phyloP scores from a whole-genome alignment of 108 stramenopile genomes.

The Licmophora abbreviata region DNA sequence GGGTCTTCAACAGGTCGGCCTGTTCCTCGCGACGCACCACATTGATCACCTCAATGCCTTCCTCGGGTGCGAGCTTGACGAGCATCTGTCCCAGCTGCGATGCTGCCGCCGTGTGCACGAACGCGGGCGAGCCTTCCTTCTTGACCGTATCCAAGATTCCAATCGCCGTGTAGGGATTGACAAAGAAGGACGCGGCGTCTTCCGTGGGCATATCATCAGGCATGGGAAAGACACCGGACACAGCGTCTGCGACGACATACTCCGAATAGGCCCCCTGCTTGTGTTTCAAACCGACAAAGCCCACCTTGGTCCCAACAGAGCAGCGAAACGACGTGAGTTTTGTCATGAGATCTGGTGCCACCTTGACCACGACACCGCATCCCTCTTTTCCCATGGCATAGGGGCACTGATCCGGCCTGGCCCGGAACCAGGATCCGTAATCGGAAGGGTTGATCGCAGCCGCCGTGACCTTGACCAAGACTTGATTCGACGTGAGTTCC shows the following conservation, averaged over 20 bases:
- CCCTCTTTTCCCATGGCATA: slow-evolving; percentile 44
- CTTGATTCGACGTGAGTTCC: slow-evolving; percentile 19
- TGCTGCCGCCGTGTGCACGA: slow-evolving; percentile 55
- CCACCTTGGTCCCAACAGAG: slow-evolving; percentile 28
- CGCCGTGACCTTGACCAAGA: slow-evolving; percentile 33
- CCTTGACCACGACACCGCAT: slow-evolving; percentile 33
- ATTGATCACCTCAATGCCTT: slow-evolving; percentile 32
- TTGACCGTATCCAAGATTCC: slow-evolving; percentile 43
- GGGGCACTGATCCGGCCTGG: slow-evolving; percentile 21
- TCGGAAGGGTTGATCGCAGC: slow-evolving; percentile 50
- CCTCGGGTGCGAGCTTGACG: slow-evolving; percentile 18
- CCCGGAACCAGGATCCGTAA: slow-evolving; percentile 30
- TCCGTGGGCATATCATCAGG: slow-evolving; percentile 35
- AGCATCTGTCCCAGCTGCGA: slow-evolving; percentile 49
- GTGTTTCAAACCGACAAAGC: slow-evolving; percentile 11
- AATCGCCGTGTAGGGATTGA: slow-evolving; percentile 53
- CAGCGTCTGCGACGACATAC: slow-evolving; percentile 26
- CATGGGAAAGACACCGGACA: slow-evolving; percentile 26
- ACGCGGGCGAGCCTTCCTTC: slow-evolving; percentile 10
- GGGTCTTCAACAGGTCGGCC: slow-evolving; percentile 20
- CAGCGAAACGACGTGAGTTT: slow-evolving; percentile 2
- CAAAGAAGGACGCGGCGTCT: slow-evolving; percentile 39
- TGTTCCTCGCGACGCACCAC: slow-evolving; percentile 52
- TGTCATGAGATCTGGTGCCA: slow-evolving; percentile 27
- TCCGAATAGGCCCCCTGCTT: slow-evolving; percentile 43